Base-by-base conservation (phyloP, 2,329 filamentous ascomycete genomes). In the Hymenotorrendiella dingleyae region DNA sequence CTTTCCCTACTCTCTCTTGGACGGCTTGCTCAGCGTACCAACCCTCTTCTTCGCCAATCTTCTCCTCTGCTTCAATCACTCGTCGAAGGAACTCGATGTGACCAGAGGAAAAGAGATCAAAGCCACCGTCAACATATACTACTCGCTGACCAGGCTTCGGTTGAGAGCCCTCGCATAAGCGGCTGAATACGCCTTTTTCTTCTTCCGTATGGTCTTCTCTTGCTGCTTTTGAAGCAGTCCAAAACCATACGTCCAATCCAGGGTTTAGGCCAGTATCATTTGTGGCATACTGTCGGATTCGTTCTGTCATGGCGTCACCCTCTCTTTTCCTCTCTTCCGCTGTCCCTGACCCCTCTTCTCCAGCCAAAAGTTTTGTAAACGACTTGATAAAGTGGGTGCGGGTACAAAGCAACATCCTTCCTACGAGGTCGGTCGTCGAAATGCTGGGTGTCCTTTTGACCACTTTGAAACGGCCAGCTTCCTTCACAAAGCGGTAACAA, bases 401-500 rank as follows among this genome's bases (percentile, higher is more conserved):
- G n/a, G 91, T 97, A 71, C 90, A 96, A 12, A 97, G 73, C 58
- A 98, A 72, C 93, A 98, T 98, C 57, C 93, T 83, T 16, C 93
- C 93, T 20, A 98, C 93, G n/a, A 98, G 76, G 62, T 98, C 93
- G 3, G 93, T 98, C 2, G 93, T 98, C 8, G 88, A 95, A 59
- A 98, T 98, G 46, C 88, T 90, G 0, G 93, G 93, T 2, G 93
- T 97, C 50, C 93, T 79, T 70, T 94, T 95, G 34, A 98, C 93
- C 14, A 98, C 88, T 67, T 94, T 90, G 77, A 98, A 98, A 32
- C 93, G 79, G 10, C 84, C 84, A 1, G 91, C 93, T 29, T 86
- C 83, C 68, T 98, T 98, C 59, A 98, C 93, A 60, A 91, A 97
- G 47, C 93, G 86, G 69, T 98, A 98, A 69, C 91, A 97, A 69